Evolutionary conservation across 1,139 yeast genomes (phyloP), one percentile per base, ranked within the genome.

Genomic region (Nematodospora anomalae): DNA sequence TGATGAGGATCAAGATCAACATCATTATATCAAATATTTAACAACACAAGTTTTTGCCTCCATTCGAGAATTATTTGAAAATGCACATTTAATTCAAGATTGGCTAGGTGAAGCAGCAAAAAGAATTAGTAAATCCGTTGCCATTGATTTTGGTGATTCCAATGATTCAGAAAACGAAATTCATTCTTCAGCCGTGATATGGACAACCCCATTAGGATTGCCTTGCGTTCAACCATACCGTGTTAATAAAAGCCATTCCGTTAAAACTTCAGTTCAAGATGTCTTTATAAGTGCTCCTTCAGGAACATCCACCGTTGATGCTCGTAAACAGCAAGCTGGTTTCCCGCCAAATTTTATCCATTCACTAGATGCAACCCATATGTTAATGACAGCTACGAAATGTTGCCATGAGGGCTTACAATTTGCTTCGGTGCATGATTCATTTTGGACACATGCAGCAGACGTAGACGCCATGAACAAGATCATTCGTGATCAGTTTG

Each of bases 401-500:
- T 89, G 97, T 60, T 79, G 83, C n/a, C 71, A 78, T 31, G 57
- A 58, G 4, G 79, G 76, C 0, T 60, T 92, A 37, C 69, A 80
- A n/a, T 92, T 94, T 70, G 97, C 98, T 0, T 83, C 97, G 0
- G 99, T 92, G 23, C 99, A 92, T 61, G 99, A 92, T 60, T 90
- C 97, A 1, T 92, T 87, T 58, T 92, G 99, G 99, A 89, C 98
- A 0, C 98, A 94, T 60, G 97, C 98, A 1, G 68, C 79, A 28
- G 94, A 87, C 55, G 80, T 92, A 23, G 83, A 81, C 46, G 56
- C 51, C 6, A 83, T 92, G 94, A 88, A 83, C 57, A 53, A 51
- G n/a, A 67, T 75, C 33, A 67, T 92, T 44, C 78, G 99, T 55
- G 80, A 84, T 28, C 81, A 87, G 42, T 92, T 92, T 60, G 84